Conservation (phyloP, 495 filamentous ascomycete genomes). For the Daldinia decipiens region DNA sequence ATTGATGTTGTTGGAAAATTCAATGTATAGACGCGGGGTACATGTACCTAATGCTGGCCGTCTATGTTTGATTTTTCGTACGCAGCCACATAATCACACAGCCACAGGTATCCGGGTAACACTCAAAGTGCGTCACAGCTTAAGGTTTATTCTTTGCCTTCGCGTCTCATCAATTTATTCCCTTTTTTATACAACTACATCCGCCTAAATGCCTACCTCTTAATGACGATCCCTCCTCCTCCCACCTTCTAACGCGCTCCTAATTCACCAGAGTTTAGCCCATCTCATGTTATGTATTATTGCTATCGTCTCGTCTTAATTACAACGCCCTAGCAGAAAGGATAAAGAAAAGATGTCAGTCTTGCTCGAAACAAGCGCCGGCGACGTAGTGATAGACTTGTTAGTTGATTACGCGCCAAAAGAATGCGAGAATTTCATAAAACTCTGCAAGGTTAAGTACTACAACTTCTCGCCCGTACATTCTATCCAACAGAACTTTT, state of each 20-base stretch:
- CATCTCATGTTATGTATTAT: neutral
- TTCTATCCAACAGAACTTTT: constrained; percentile 88
- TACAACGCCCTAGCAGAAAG: neutral
- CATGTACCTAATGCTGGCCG: neutral
- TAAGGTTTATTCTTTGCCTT: neutral
- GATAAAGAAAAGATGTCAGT: constrained; percentile 66
- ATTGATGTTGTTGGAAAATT: no score
- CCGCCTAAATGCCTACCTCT: neutral
- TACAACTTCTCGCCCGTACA: constrained; percentile 95
- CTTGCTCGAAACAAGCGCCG: constrained; percentile 87
- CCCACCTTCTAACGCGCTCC: neutral
- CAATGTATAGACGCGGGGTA: neutral
- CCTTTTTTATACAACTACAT: neutral
- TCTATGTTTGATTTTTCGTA: neutral
- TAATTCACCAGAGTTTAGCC: neutral
- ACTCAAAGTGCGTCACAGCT: constrained; percentile 1
- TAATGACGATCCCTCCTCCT: neutral
- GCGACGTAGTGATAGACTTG: constrained; percentile 93
- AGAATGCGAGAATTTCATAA: constrained; percentile 94
- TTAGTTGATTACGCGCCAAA: constrained; percentile 86
- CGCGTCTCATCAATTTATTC: neutral
- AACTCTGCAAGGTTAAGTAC: constrained; percentile 97
- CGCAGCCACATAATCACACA: neutral
- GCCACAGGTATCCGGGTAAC: neutral
- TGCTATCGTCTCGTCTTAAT: neutral